Evolutionary conservation across 257 asterid species (phyloP), one percentile per base, ranked within the genome.

Genomic region (Penstemon eatonii): DNA sequence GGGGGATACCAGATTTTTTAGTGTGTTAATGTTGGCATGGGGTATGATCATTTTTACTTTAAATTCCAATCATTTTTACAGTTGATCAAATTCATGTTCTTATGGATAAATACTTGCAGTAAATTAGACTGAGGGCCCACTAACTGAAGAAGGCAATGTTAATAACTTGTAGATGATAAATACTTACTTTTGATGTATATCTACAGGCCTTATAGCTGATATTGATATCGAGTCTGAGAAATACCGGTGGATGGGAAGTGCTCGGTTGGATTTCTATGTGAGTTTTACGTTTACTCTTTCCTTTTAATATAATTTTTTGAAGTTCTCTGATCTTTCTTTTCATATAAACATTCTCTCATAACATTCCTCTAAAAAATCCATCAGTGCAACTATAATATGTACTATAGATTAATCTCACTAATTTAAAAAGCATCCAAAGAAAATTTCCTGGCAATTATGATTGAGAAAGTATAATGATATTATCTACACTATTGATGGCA

Each of bases 161-260:
- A 60, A 66, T 63, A 19, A 65, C 42, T 42, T 64, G 49, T 51
- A 57, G 57, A 25, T 69, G 66, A 74, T 37, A 52, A 60, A n/a
- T 69, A 46, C 57, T 80, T 53, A 72, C 42, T 40, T 57, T 46
- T 58, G 46, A 53, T 59, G 70, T 45, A 47, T 63, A 12, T 15
- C 47, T 80, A 65, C 85, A 92, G 98, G 98, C 76, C 95, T 91
- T 61, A 84, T 94, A 72, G 99, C 96, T 68, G 99, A 94, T 73
- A 89, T 91, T 60, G 99, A 94, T 64, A 94, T 94, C 3, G 99
- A 94, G 85, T 94, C 97, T 33, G 97, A 91, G 91, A 89, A 86
- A 74, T 91, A 91, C 80, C 78, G 99, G 82, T 94, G 99, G 97
- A 89, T 94, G 99, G 99, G 99, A 61, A 86, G 97, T 82, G 89